phyloP scores from a whole-genome alignment of 352 stramenopile genomes.

The Phytopythium vexans region DNA sequence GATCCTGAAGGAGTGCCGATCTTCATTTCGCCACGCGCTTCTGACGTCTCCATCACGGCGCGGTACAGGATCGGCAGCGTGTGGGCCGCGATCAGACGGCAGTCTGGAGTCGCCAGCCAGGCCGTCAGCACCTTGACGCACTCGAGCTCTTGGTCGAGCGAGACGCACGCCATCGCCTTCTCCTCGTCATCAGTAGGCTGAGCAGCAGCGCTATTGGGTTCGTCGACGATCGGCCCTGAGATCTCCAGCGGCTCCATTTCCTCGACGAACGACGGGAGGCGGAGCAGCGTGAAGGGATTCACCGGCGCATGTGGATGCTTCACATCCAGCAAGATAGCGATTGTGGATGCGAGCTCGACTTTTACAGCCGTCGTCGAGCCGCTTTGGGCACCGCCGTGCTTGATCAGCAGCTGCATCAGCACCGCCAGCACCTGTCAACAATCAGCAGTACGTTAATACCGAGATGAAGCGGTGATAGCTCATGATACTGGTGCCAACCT shows the following conservation, averaged over 20 bases:
- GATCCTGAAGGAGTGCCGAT: constrained; percentile 18
- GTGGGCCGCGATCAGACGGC: constrained; percentile 31
- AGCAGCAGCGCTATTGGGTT: neutral
- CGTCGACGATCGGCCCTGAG: neutral
- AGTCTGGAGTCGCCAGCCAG: constrained; percentile 27
- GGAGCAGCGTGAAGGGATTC: constrained; percentile 53
- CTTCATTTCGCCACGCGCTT: constrained; percentile 7
- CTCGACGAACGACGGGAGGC: constrained; percentile 54
- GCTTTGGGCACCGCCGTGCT: constrained; percentile 8
- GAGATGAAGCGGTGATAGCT: neutral
- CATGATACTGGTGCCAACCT: constrained; percentile 13
- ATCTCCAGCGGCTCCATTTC: constrained; percentile 35
- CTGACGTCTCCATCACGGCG: constrained; percentile 15
- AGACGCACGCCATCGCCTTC: constrained; percentile 17
- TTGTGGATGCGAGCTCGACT: constrained; percentile 46
- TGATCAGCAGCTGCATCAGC: constrained; percentile 34
- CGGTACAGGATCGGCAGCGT: constrained; percentile 37
- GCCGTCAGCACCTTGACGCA: constrained; percentile 36
- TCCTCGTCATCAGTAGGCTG: constrained; percentile 23
- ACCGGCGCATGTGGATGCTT: constrained; percentile 28
- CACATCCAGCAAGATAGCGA: constrained; percentile 55
- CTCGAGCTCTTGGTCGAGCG: constrained; percentile 26
- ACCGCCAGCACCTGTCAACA: constrained; percentile 33
- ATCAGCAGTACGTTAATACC: neutral
- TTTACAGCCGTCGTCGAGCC: constrained; percentile 19